Conservation (phyloP, 257 asterid genomes). For the Dorcoceras hygrometricum region DNA sequence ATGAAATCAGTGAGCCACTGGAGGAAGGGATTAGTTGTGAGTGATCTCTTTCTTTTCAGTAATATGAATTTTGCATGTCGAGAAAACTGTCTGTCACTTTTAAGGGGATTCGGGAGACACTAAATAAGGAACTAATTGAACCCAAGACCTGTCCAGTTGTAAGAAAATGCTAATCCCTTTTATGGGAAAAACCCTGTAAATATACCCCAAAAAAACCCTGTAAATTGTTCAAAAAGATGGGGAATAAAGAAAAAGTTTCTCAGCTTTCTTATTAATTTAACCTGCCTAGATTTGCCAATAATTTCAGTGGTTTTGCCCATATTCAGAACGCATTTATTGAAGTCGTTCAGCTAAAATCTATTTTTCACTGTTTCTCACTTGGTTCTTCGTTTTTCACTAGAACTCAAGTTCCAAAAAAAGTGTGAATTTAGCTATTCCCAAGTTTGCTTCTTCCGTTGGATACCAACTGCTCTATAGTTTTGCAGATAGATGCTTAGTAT, state of each 20-base stretch:
- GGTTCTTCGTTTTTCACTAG: not conserved
- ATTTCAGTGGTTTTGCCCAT: not conserved
- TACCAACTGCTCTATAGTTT: not conserved
- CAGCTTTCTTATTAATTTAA: not conserved
- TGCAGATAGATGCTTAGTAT: not conserved
- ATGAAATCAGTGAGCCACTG: slow-evolving; percentile 55
- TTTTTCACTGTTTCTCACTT: not conserved
- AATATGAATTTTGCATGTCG: not conserved
- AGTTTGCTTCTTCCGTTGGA: not conserved
- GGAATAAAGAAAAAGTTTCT: no score
- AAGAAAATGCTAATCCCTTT: not conserved
- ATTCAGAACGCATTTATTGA: not conserved
- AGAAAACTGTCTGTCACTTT: not conserved
- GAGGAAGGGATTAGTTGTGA: slow-evolving; percentile 86
- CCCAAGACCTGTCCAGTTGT: slow-evolving; percentile 5
- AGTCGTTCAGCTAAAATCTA: not conserved
- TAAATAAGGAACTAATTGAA: slow-evolving; percentile 6
- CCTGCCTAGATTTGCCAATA: not conserved
- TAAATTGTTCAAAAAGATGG: not conserved
- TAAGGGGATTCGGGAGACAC: not conserved
- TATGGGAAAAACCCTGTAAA: no score
- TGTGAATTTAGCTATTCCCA: not conserved
- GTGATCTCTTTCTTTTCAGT: slow-evolving; percentile 31
- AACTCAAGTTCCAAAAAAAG: not conserved
- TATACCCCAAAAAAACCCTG: no score